Base-by-base conservation (phyloP, 1,284 basidiomycete genomes). In the Flammula alnicola region DNA sequence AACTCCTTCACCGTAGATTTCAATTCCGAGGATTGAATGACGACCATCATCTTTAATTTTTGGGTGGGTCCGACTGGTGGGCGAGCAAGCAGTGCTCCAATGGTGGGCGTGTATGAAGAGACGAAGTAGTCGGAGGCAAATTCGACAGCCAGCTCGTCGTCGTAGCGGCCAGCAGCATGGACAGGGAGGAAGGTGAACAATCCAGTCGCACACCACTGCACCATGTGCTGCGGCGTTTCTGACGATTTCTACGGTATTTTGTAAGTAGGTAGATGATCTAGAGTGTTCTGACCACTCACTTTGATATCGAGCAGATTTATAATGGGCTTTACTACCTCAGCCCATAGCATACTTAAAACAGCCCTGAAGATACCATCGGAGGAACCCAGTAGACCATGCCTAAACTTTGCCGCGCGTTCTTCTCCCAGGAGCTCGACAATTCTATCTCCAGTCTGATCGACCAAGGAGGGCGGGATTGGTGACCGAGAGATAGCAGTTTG, bases 181-280 rank as follows among this genome's bases (percentile, higher is more conserved):
- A 51, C 36, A 8, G 49, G 49, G 11, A 51, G 44, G 31, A 47
- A 51, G 3, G 49, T 14, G 11, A 51, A 51, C 16, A 31, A 20
- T 6, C 49, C 49, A 5, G 49, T 51, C 6, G 49, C 30, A 19
- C 49, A 51, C 49, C 49, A 51, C 22, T 29, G 37, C 11, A 50
- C 9, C 7, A 36, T 5, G 8, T 30, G 20, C 29, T 4, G 8
- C 10, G 3, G 5, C 11, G 32, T 25, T 39, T 44, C 48, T 50
- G 11, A n/a, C n/a, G n/a, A n/a, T n/a, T n/a, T n/a, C n/a, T n/a
- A 23, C 20, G 23, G 4, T 35, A 14, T 19, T 17, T 17, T 31
- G 12, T 20, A 30, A 33, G n/a, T 20, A 8, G 6, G 16, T 27
- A 19, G n/a, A 27, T 16, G 5, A 26, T 17, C n/a, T n/a, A n/a